These are phyloP conservation scores for Hortaea sp. DNA, from an alignment of 2,329 filamentous ascomycete species.

Conservation along the genomic window DNA sequence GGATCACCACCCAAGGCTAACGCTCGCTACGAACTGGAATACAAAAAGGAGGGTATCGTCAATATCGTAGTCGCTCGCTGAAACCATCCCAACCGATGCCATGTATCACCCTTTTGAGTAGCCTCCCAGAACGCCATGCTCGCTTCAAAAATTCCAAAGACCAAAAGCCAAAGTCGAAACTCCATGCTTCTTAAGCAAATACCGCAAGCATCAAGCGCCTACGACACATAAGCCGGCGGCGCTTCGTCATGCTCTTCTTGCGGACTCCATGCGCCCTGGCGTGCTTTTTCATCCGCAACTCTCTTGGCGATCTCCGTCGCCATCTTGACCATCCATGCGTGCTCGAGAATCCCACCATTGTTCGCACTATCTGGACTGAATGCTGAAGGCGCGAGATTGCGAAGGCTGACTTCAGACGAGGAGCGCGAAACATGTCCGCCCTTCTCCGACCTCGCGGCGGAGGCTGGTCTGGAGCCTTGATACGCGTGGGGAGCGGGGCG, in stretches of 20 bases:
- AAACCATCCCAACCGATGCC: neutral
- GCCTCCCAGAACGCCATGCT: neutral
- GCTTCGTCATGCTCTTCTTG: constrained; percentile 16
- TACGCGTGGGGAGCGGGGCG: neutral
- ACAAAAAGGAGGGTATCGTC: neutral
- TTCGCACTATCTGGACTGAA: constrained; percentile 7
- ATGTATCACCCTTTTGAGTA: neutral
- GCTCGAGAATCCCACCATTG: constrained; percentile 54
- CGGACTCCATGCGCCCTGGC: constrained; percentile 14
- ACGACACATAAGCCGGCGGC: constrained; percentile 28
- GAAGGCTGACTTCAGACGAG: constrained; percentile 14
- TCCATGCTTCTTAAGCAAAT: neutral
- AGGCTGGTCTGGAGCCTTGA: neutral
- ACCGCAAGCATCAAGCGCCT: neutral
- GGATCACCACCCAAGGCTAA: too few relatives aligned
- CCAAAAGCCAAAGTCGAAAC: neutral
- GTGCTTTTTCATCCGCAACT: constrained; percentile 73
- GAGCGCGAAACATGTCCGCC: constrained; percentile 7
- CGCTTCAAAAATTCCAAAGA: neutral
- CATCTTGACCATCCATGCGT: constrained; percentile 88
- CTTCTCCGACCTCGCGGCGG: neutral
- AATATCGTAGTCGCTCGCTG: neutral
- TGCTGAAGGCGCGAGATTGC: constrained; percentile 13
- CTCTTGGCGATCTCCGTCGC: constrained; percentile 80
- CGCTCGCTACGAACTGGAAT: neutral